phyloP scores from a whole-genome alignment of 768 basidiomycete species.

The Clathrus columnatus region DNA sequence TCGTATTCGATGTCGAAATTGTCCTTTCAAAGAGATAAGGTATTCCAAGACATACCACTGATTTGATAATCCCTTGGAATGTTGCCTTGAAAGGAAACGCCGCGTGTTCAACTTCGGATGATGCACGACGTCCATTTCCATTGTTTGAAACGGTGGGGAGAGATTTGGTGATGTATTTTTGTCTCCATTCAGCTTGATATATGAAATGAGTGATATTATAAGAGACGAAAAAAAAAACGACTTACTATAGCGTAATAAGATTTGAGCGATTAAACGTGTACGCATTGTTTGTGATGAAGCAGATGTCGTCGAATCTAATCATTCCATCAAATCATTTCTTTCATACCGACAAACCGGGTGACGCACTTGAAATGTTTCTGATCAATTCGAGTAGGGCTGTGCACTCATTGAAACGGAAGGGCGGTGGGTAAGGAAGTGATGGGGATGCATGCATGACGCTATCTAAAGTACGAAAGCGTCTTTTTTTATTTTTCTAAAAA shows the following conservation, averaged over 20 bases:
- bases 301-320: slow-evolving; percentile 23
- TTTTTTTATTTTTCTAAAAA: neutral
- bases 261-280: slow-evolving; percentile 58
- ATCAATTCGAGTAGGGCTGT: slow-evolving; percentile 62
- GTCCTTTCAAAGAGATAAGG: slow-evolving; percentile 61
- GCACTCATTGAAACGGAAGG: slow-evolving; percentile 71
- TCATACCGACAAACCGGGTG: too few relatives aligned
- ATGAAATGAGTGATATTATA: slow-evolving; percentile 4
- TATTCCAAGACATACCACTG: slow-evolving; percentile 65
- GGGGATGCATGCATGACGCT: slow-evolving; percentile 56
- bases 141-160: neutral
- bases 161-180: slow-evolving; percentile 38
- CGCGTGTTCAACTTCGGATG: slow-evolving; percentile 2
- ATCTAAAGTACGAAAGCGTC: slow-evolving; percentile 32
- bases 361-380: slow-evolving; percentile 29
- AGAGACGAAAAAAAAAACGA: neutral
- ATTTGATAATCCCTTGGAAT: slow-evolving; percentile 48
- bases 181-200: slow-evolving; percentile 59
- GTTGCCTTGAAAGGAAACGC: slow-evolving; percentile 35
- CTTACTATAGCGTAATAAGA: slow-evolving; percentile 61
- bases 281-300: slow-evolving; percentile 41
- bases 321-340: too few relatives aligned
- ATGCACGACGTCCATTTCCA: neutral
- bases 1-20: neutral
- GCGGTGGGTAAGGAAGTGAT: slow-evolving; percentile 38